Evolutionary conservation across 2,329 filamentous ascomycete genomes (phyloP), one percentile per base, ranked within the genome.

Genomic region (Fonsecaea pedrosoi): DNA sequence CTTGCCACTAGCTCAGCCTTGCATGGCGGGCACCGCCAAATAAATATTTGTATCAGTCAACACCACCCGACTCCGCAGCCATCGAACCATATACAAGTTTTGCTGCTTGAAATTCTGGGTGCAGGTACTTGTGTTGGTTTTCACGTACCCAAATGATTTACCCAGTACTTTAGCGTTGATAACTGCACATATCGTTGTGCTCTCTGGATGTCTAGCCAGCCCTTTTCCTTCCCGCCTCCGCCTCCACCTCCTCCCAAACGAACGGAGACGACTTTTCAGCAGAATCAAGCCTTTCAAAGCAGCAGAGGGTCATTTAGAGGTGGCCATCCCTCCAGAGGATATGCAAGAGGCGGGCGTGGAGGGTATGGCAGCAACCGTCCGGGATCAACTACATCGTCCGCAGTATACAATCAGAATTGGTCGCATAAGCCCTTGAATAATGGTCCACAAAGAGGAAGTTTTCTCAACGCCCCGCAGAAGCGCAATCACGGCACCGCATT

Each of bases 191-290:
- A 32, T 18, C 45, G 15, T 34, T 50, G 45, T 10, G 12, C 32
- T 21, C 35, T 37, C 55, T 38, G 37, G 18, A 73, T 73, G 71
- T 71, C 71, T 5, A 62, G 53, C 60, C 77, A 80, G 73, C 78
- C 77, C 32, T 82, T 82, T 72, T 78, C 80, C 50, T 82, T 82
- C 70, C 80, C 81, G 66, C 80, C 80, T 21, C 81, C 81, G 38
- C 80, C 80, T 18, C 80, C 80, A 25, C 80, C 79, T 40, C 78
- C 79, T 42, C 78, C 78, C 1, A 68, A 65, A 32, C 65, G 57
- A 62, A 60, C 60, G 12, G 65, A 70, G 32, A 25, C 42, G 18
- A 21, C 38, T 25, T 42, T 12, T 21, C 59, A 54, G 34, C 60
- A 62, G 18, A 58, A 54, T 55, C 60, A 57, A 54, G 56, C 50